Evolutionary conservation across 2,329 filamentous ascomycete species (phyloP).

Genomic region (Stagonosporopsis vannaccii): DNA sequence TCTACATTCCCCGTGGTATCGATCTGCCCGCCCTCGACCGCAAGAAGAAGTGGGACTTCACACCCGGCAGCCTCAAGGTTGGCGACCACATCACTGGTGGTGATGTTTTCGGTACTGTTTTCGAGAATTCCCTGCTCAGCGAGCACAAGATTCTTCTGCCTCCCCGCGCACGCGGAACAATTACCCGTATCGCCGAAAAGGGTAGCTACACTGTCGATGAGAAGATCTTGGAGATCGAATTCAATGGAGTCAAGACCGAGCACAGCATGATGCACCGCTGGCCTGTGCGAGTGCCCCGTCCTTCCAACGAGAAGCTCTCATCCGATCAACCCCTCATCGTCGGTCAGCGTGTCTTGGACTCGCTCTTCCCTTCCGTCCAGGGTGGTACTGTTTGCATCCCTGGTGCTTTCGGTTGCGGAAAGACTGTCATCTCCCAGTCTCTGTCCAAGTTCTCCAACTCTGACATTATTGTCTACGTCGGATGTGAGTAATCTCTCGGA

Average conservation of each 20-base stretch:
- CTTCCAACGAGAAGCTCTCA: constrained; percentile 88
- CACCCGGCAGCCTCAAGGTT: constrained; percentile 81
- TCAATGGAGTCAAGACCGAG: constrained; percentile 93
- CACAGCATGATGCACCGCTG: constrained; percentile 99
- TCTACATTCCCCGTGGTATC: constrained; percentile 98
- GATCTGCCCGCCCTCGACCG: constrained; percentile 86
- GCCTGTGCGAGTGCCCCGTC: constrained; percentile 95
- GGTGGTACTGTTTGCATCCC: constrained; percentile 98
- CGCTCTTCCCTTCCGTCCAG: constrained; percentile 94
- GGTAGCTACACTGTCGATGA: constrained; percentile 94
- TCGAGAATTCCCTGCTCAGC: constrained; percentile 92
- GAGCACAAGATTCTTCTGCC: constrained; percentile 94
- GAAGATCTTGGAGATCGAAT: constrained; percentile 94
- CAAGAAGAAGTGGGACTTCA: constrained; percentile 95
- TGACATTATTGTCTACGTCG: constrained; percentile 98
- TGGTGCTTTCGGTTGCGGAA: constrained; percentile 97
- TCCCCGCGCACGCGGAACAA: constrained; percentile 86
- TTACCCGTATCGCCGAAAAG: constrained; percentile 87
- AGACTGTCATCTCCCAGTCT: constrained; percentile 98
- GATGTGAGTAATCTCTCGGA: constrained; percentile 51
- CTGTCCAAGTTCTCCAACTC: constrained; percentile 99
- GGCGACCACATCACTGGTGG: constrained; percentile 97
- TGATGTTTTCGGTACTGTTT: constrained; percentile 93
- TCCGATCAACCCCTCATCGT: constrained; percentile 93
- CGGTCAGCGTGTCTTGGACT: constrained; percentile 94